Percentiles rank a stretch among this genome's conserved stretches.
Evolutionary conservation across 169 alveolate genomes (phyloP).

Genomic region (Plasmodium ovale): DNA sequence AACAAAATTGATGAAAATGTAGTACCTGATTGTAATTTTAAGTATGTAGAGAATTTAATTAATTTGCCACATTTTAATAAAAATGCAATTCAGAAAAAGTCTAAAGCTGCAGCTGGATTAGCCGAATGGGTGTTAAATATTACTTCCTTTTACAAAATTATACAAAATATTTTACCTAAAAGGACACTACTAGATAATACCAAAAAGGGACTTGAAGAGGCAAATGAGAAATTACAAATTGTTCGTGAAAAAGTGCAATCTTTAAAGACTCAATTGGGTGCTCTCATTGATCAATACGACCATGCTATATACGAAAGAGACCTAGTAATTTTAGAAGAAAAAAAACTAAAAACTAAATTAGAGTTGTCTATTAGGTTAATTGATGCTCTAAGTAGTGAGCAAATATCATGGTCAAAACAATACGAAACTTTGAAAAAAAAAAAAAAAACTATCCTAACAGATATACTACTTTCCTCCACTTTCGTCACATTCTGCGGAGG

Average conservation of each 20-base stretch:
- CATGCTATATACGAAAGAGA: slow-evolving; percentile 94
- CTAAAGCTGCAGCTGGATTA: slow-evolving; percentile 94
- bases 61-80: slow-evolving; percentile 90
- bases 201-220: slow-evolving; percentile 91
- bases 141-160: slow-evolving; percentile 94
- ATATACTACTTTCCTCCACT: slow-evolving; percentile 93
- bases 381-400: slow-evolving; percentile 94
- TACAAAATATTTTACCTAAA: slow-evolving; percentile 95
- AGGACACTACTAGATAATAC: slow-evolving; percentile 92
- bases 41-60: slow-evolving; percentile 83
- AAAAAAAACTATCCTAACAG: slow-evolving; percentile 92
- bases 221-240: slow-evolving; percentile 91
- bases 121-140: slow-evolving; percentile 90
- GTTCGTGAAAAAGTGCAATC: slow-evolving; percentile 92
- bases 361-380: slow-evolving; percentile 94
- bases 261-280: slow-evolving; percentile 86
- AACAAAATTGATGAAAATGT: slow-evolving; percentile 89
- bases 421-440: slow-evolving; percentile 89
- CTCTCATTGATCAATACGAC: slow-evolving; percentile 88
- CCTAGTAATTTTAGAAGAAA: slow-evolving; percentile 94
- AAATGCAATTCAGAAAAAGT: slow-evolving; percentile 92
- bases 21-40: slow-evolving; percentile 93
- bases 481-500: slow-evolving; percentile 97
- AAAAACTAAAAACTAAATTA: slow-evolving; percentile 93
- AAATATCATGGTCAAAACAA: slow-evolving; percentile 94